Conservation (phyloP, 306 rosid species). For the Urtica urens region DNA sequence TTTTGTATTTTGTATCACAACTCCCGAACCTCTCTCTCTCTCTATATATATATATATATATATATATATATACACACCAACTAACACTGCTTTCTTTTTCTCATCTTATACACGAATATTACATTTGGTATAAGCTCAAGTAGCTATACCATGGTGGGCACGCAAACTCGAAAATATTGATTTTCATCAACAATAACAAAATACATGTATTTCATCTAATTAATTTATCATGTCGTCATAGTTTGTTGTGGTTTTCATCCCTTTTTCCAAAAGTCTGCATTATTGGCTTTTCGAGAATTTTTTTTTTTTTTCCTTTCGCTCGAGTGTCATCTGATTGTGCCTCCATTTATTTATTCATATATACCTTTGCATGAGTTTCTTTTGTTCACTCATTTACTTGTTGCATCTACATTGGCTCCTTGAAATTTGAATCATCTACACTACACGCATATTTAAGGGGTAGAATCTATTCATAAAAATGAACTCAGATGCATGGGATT, state of each 20-base stretch:
- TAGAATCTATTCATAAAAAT: too few relatives aligned
- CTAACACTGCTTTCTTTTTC: too few relatives aligned
- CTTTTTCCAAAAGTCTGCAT: constrained; percentile 3
- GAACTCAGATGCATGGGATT: not conserved
- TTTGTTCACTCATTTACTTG: not conserved
- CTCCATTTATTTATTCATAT: not conserved
- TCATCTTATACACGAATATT: too few relatives aligned
- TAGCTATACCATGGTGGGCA: constrained; percentile 1
- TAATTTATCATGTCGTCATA: too few relatives aligned
- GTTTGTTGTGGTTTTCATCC: too few relatives aligned
- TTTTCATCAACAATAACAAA: not conserved
- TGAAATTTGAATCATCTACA: too few relatives aligned
- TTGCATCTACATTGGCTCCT: too few relatives aligned
- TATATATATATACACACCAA: too few relatives aligned
- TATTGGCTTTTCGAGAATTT: not conserved
- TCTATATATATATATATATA: too few relatives aligned
- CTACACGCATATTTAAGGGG: too few relatives aligned
- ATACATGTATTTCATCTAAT: not conserved
- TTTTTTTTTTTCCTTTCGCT: not conserved
- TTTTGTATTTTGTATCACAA: not conserved
- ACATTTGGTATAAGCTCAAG: not conserved
- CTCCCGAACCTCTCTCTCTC: not conserved
- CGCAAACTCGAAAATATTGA: not conserved
- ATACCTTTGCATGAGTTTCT: constrained; percentile 3
- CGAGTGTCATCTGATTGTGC: constrained; percentile 6